Base-by-base conservation (phyloP, 177 flowering plant genomes). In the Vitis hybrid region DNA sequence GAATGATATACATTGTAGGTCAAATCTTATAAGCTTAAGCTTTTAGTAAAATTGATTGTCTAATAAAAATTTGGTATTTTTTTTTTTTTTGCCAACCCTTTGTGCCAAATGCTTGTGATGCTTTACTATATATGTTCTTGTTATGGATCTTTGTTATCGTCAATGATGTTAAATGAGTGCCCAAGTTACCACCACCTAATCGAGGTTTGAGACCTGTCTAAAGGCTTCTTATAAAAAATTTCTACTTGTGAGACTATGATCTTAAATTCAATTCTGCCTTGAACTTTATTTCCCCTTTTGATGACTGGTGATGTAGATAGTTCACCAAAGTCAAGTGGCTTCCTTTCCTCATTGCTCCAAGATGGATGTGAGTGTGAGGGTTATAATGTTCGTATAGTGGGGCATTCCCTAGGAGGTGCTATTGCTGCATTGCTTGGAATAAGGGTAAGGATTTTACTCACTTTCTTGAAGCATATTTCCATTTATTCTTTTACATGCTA, bases 361-460 rank as follows among this genome's bases (percentile, higher is more conserved):
- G 77, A 73, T 74, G 98, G 91, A 60, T 78, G 91, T 55, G 98
- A 93, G 73, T 93, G 96, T 78, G 82, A 88, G 32, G 94, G 98
- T 5, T 93, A 93, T 74, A 71, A 63, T 34, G 34, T 91, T 56
- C 87, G 88, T 50, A 87, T 91, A 67, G 96, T 91, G 51, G 98
- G 98, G 34, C 98, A 93, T 78, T 93, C 98, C 69, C 79, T 93
- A 1, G 98, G 98, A 72, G 96, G 98, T 65, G 85, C 98, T 32
- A 86, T 93, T 76, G 89, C 85, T 72, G 68, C 96, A 65, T 64
- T 93, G 67, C 81, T 93, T 14, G 98, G 96, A 80, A 2, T 91
- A 51, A 80, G 85, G 89, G 93, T 90, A 85, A 79, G 78, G 12
- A 13, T 32, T 77, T 61, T 15, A 9, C 45, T 39, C 7, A 39